phyloP scores from a whole-genome alignment of 2,329 filamentous ascomycete genomes.

The Neurospora crassa region DNA sequence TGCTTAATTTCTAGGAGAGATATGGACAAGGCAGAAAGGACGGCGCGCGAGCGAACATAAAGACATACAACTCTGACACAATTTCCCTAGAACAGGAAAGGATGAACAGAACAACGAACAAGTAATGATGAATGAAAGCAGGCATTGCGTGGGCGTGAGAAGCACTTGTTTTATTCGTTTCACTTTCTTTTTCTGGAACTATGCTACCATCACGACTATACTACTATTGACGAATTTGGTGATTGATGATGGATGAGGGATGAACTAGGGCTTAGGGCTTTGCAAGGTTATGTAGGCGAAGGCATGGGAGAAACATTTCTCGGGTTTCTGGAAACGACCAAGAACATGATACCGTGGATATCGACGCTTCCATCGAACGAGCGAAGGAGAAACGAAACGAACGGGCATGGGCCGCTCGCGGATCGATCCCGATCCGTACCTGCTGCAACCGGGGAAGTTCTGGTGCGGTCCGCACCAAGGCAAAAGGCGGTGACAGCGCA shows the following conservation, averaged over 20 bases:
- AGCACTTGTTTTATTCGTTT: background rate
- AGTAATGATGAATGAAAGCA: background rate
- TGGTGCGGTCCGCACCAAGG: background rate
- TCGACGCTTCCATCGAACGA: background rate
- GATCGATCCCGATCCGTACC: background rate
- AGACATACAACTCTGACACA: background rate
- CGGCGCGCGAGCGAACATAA: background rate
- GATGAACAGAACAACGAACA: background rate
- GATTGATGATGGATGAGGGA: background rate
- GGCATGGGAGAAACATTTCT: background rate
- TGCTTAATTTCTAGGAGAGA: background rate
- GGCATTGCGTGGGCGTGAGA: background rate
- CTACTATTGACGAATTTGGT: background rate
- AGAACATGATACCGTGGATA: background rate
- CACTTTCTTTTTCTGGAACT: background rate
- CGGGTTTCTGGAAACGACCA: background rate
- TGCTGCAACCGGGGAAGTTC: background rate
- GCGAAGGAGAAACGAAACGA: background rate
- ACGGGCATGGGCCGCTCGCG: background rate
- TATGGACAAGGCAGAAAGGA: background rate
- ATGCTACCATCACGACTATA: background rate
- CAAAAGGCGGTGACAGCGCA: background rate
- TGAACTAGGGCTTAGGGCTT: background rate
- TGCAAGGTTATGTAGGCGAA: background rate
- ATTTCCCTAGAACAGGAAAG: background rate